phyloP scores from a whole-genome alignment of 129 eudicot genomes.

The Flaveria ramosissima region DNA sequence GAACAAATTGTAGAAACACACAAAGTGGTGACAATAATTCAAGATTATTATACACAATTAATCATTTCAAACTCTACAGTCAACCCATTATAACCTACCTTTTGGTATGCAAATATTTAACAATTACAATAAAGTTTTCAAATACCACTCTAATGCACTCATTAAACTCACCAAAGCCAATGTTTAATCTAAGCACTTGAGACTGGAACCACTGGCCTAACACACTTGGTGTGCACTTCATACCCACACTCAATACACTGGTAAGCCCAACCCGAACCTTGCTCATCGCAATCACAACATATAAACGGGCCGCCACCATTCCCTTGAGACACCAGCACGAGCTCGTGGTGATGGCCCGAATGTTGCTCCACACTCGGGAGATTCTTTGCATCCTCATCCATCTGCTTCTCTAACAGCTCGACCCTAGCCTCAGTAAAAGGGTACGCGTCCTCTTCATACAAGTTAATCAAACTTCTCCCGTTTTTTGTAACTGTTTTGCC shows the following conservation, averaged over 20 bases:
- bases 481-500: slow-evolving; percentile 77
- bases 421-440: slow-evolving; percentile 68
- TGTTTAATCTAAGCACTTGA: slow-evolving; percentile 5
- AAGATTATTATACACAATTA: slow-evolving; percentile 35
- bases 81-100: slow-evolving; percentile 26
- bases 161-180: slow-evolving; percentile 7
- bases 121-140: slow-evolving; percentile 3
- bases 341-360: slow-evolving; percentile 68
- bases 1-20: not conserved
- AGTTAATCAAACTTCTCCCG: slow-evolving; percentile 72
- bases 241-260: slow-evolving; percentile 82
- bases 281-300: slow-evolving; percentile 87
- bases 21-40: not conserved
- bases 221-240: slow-evolving; percentile 91
- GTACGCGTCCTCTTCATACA: slow-evolving; percentile 68
- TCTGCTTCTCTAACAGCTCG: slow-evolving; percentile 53
- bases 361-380: slow-evolving; percentile 58
- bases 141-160: not conserved
- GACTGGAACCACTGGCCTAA: slow-evolving; percentile 42
- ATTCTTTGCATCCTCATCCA: slow-evolving; percentile 68
- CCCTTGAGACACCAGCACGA: slow-evolving; percentile 71
- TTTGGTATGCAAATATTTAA: slow-evolving; percentile 10
- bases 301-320: slow-evolving; percentile 82
- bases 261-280: slow-evolving; percentile 89
- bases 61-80: slow-evolving; percentile 25